Conservation (phyloP, 768 basidiomycete species). For the Rhodocollybia butyracea region DNA sequence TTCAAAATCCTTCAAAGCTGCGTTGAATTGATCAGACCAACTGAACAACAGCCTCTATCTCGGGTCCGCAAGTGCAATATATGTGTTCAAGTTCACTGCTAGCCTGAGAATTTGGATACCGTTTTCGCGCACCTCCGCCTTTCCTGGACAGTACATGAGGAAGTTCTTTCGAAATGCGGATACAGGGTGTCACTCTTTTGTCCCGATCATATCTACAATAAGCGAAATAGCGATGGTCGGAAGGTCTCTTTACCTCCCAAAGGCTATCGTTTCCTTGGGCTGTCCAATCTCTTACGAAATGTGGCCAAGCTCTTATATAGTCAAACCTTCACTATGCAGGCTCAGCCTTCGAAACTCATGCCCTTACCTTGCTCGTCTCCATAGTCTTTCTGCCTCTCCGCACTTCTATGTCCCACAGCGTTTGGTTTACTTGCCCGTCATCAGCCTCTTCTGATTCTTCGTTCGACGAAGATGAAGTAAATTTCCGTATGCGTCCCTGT, state of each 20-base stretch:
- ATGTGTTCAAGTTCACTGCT: constrained; percentile 13
- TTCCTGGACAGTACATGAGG: constrained; percentile 29
- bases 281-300: constrained; percentile 6
- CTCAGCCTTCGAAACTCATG: background rate
- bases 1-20: no score
- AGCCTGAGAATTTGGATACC: constrained; percentile 30
- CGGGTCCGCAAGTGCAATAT: constrained; percentile 6
- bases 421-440: constrained; percentile 24
- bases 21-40: background rate
- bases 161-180: constrained; percentile 27
- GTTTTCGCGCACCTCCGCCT: constrained; percentile 16
- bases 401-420: constrained; percentile 8
- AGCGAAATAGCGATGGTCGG: constrained; percentile 21
- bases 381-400: constrained; percentile 10
- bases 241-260: constrained; percentile 26
- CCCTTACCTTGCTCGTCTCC: background rate
- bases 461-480: constrained; percentile 55
- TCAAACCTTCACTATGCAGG: constrained; percentile 14
- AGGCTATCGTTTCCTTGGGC: constrained; percentile 25
- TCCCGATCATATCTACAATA: constrained; percentile 22
- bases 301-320: constrained; percentile 12
- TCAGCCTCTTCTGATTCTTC: constrained; percentile 51
- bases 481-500: constrained; percentile 54
- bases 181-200: constrained; percentile 23
- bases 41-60: constrained; percentile 4